phyloP scores from a whole-genome alignment of 1,284 basidiomycete species.

The Irpex sp. region DNA sequence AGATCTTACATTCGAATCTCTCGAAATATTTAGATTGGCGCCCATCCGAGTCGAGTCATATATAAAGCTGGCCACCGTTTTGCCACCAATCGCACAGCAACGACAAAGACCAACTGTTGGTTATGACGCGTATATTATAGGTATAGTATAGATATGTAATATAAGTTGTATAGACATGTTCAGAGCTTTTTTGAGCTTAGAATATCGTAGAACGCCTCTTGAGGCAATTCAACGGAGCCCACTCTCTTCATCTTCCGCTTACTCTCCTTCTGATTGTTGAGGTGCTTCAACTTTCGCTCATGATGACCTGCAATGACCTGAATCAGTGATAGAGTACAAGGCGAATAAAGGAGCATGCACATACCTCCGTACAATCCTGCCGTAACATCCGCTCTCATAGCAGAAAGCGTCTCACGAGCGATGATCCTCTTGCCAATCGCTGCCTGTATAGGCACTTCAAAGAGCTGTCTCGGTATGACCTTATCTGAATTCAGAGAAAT shows the following conservation, averaged over 20 bases:
- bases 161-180: not conserved
- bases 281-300: slow-evolving; percentile 89
- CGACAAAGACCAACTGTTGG: too few relatives aligned
- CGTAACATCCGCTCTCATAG: slow-evolving; percentile 91
- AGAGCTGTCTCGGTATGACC: slow-evolving; percentile 90
- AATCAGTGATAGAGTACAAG: slow-evolving; percentile 1
- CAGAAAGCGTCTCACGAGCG: slow-evolving; percentile 86
- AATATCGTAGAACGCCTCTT: slow-evolving; percentile 89
- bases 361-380: slow-evolving; percentile 89
- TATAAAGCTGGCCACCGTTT: not conserved
- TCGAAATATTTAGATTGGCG: not conserved
- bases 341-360: slow-evolving; percentile 12
- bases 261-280: slow-evolving; percentile 90
- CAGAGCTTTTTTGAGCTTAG: slow-evolving; percentile 49
- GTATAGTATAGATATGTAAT: not conserved
- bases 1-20: not conserved
- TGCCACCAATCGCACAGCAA: not conserved
- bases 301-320: slow-evolving; percentile 60
- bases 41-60: not conserved
- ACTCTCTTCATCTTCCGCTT: slow-evolving; percentile 84
- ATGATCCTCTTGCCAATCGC: slow-evolving; percentile 84
- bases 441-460: slow-evolving; percentile 92
- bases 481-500: slow-evolving; percentile 50
- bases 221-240: slow-evolving; percentile 85
- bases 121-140: too few relatives aligned